Base-by-base conservation (phyloP, 352 stramenopile genomes). In the Plasmopara viticola region DNA sequence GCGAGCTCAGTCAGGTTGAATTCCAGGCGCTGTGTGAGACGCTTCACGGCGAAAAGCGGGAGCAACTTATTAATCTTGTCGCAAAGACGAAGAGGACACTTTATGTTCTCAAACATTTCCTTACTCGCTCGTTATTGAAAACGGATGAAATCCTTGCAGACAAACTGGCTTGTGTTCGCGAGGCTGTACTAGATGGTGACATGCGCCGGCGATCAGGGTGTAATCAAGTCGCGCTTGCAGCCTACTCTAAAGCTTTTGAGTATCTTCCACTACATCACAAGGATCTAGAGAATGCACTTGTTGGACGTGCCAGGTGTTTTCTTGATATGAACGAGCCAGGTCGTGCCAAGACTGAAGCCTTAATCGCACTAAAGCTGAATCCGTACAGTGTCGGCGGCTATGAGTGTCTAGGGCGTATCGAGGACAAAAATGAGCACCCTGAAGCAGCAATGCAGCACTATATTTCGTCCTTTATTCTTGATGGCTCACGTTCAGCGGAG, bases 391-490 rank as follows among this genome's bases (percentile, higher is more conserved):
- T 72, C 33, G 78, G 68, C 4, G 80, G 74, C 35, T 91, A 91
- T 64, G 66, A 75, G 44, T 86, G 75, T 55, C 51, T 89, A n/a
- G 80, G 74, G 28, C 70, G 63, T 29, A 70, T 87, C 30, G 68
- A 86, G 41, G 78, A 89, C 37, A 78, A 86, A 48, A 60, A 56
- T 6, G 54, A 57, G 0, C 58, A 72, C 9, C 62, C 71, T 2
- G 64, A 88, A 52, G 53, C 64, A n/a, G 77, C 83, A 6, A 87
- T 94, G 79, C 83, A 94, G 60, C 70, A 91, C 43, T 90, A 79
- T 34, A 78, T 94, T 39, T 84, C 81, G 2, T 72, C 78, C 5
- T 94, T 94, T 51, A 87, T 94, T 44, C 44, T 94, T 13, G 78
- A 90, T 39, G 80, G 80, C 7, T 94, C 83, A 2, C 77, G 80